A percentile compares a stretch with the other conserved stretches of the same genome.
Evolutionary conservation across 768 basidiomycete species (phyloP).

Genomic region (Lanmaoa rubissima): DNA sequence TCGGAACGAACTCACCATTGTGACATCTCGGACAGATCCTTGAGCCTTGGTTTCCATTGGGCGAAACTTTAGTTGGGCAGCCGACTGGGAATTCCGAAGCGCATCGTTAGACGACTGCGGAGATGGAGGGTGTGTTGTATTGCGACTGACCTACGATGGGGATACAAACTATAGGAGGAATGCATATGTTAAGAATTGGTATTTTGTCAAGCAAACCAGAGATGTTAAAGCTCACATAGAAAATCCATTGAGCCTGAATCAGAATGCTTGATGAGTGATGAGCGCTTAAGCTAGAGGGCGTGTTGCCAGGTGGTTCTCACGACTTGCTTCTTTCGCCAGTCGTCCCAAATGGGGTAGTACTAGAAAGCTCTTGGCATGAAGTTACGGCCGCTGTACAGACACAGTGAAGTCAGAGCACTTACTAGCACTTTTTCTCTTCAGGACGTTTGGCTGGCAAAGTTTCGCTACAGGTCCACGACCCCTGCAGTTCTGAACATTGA

Average conservation of each 20-base stretch:
- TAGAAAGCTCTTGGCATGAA: too few relatives aligned
- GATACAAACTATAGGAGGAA: conserved; percentile 44
- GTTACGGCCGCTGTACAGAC: too few relatives aligned
- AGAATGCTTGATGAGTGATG: not conserved
- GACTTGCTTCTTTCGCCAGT: not conserved
- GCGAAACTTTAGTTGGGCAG: conserved; percentile 57
- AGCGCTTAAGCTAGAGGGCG: not conserved
- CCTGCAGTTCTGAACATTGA: not conserved
- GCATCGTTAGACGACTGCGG: conserved; percentile 13
- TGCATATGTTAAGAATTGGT: not conserved
- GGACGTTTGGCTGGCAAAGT: not conserved
- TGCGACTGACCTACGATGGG: conserved; percentile 47
- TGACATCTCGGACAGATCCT: conserved; percentile 70
- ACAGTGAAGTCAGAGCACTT: not conserved
- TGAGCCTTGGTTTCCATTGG: conserved; percentile 49
- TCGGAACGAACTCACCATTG: conserved; percentile 51
- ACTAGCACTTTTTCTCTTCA: not conserved
- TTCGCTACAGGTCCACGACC: not conserved
- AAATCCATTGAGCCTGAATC: conserved; percentile 2
- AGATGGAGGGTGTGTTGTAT: not conserved
- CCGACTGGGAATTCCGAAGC: conserved; percentile 47
- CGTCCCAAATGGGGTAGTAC: not conserved
- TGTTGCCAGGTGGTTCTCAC: not conserved
- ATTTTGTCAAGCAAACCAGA: not conserved
- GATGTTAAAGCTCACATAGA: conserved; percentile 5